Evolutionary conservation across 768 basidiomycete genomes (phyloP).

Genomic region (Russula olivacea): DNA sequence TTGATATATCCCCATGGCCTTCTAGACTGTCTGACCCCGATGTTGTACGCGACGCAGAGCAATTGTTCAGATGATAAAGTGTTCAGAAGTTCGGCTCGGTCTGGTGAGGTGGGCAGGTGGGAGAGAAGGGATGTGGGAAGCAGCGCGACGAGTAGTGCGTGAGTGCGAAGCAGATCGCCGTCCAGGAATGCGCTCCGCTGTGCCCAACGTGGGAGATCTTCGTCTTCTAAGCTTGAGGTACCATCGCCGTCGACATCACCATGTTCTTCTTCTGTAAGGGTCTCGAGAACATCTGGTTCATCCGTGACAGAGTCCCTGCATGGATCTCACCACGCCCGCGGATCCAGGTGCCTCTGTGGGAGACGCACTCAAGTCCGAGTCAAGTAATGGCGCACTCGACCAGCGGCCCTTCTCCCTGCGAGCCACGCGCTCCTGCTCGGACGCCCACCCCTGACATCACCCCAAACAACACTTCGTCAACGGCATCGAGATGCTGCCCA

Average conservation of each 20-base stretch:
- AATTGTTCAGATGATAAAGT: conserved; percentile 71
- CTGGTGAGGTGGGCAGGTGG: conserved; percentile 34
- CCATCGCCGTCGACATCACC: conserved; percentile 11
- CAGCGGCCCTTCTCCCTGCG: conserved; percentile 42
- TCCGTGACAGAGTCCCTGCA: conserved; percentile 45
- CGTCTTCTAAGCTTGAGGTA: conserved; percentile 49
- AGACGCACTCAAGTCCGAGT: conserved; percentile 29
- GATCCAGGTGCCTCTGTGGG: conserved; percentile 32
- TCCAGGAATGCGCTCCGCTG: conserved; percentile 48
- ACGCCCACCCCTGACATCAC: conserved; percentile 45
- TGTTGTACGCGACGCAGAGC: conserved; percentile 76
- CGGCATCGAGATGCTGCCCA: conserved; percentile 60
- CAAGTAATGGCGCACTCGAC: conserved; percentile 39
- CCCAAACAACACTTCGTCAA: conserved; percentile 75
- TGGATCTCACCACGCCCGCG: conserved; percentile 49
- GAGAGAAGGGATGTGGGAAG: conserved; percentile 51
- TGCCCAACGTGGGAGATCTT: conserved; percentile 65
- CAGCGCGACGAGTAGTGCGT: conserved; percentile 53
- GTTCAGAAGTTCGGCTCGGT: conserved; percentile 40
- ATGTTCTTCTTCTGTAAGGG: conserved; percentile 44
- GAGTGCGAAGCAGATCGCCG: conserved; percentile 56
- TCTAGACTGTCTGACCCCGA: conserved; percentile 69
- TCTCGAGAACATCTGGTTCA: conserved; percentile 54
- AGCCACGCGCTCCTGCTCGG: conserved; percentile 41
- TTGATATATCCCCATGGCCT: conserved; percentile 88